These are phyloP conservation scores for Metschnikowia matae DNA, from an alignment of 805 yeast species.

Conservation along the genomic window DNA sequence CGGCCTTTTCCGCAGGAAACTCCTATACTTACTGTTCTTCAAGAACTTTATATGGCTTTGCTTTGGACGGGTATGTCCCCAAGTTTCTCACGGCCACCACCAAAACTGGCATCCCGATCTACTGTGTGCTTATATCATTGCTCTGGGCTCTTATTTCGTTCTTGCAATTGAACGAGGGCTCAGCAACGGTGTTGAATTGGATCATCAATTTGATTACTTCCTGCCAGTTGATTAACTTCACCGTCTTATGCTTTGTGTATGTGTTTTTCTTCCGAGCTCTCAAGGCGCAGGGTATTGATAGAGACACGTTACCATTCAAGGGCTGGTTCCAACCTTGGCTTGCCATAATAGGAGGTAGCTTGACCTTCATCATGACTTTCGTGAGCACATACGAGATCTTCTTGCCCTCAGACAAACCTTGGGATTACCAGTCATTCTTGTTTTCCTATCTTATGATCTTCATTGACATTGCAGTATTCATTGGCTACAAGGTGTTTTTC, in stretches of 20 bases:
- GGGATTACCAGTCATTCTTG: conserved; percentile 14
- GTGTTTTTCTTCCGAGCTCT: conserved; percentile 17
- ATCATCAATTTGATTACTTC: conserved; percentile 32
- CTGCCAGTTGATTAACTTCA: conserved; percentile 25
- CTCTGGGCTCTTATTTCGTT: conserved; percentile 62
- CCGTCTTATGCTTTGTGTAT: conserved; percentile 23
- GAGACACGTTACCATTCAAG: conserved; percentile 14
- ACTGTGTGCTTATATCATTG: conserved; percentile 39
- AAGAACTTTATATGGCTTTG: conserved; percentile 67
- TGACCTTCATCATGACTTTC: conserved; percentile 16
- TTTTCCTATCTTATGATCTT: conserved; percentile 19
- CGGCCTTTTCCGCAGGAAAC: conserved; percentile 79
- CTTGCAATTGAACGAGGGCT: conserved; percentile 46
- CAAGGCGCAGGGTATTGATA: conserved; percentile 19
- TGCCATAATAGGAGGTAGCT: conserved; percentile 22
- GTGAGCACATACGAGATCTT: conserved; percentile 17
- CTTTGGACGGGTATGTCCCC: conserved; percentile 75
- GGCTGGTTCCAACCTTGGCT: conserved; percentile 22
- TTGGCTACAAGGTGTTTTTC: conserved; percentile 13
- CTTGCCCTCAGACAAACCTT: conserved; percentile 11
- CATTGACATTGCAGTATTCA: conserved; percentile 14
- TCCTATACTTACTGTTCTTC: conserved; percentile 76
- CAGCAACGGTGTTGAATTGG: conserved; percentile 29
- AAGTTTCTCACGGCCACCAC: conserved; percentile 53
- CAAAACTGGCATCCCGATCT: conserved; percentile 45